These are phyloP conservation scores for Poa pratensis DNA, from an alignment of 176 grass and related monocot genomes.

Conservation along the genomic window DNA sequence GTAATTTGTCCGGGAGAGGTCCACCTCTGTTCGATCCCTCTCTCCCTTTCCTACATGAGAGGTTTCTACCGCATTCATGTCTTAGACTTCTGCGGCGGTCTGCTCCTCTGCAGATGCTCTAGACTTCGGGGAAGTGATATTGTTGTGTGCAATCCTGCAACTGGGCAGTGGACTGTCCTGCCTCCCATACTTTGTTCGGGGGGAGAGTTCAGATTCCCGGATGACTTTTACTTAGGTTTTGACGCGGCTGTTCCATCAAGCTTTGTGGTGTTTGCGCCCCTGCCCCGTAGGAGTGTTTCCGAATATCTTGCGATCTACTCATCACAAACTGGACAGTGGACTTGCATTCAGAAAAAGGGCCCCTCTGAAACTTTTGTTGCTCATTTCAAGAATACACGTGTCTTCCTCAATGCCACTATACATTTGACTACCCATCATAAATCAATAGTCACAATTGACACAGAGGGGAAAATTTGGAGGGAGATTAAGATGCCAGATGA, in stretches of 20 bases:
- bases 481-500: not conserved
- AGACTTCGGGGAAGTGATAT: not conserved
- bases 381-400: not conserved
- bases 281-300: rapidly evolving
- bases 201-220: not conserved
- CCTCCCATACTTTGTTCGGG: not conserved
- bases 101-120: not conserved
- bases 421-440: not conserved
- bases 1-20: not conserved
- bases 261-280: not conserved
- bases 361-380: not conserved
- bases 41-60: not conserved
- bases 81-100: not conserved
- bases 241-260: not conserved
- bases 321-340: not conserved
- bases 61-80: not conserved
- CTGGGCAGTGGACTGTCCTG: not conserved
- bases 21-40: not conserved
- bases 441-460: not conserved
- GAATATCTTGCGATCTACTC: not conserved
- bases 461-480: not conserved
- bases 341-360: not conserved
- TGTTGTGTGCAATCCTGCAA: not conserved
- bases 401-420: not conserved
- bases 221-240: not conserved